Conservation (phyloP, 140 eudicot species). For the Senecio squalidus region DNA sequence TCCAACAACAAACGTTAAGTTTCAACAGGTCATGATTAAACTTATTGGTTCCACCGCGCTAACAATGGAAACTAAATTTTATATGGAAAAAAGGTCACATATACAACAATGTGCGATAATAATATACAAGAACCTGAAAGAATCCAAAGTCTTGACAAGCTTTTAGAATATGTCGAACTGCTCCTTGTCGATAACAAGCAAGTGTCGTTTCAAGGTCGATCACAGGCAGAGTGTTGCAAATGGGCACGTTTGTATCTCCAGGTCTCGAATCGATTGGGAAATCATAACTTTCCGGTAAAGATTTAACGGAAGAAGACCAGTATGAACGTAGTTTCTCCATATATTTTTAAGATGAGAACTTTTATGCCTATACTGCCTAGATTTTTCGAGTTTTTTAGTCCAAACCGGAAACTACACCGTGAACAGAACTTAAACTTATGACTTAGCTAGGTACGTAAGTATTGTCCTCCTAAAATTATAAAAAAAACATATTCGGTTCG, state of each 20-base stretch:
- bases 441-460: no score
- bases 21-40: no score
- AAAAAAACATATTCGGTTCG: no score
- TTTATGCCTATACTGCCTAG: background rate
- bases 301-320: constrained; percentile 25
- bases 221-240: constrained; percentile 25
- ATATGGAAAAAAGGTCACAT: no score
- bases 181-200: constrained; percentile 10
- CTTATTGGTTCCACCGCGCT: no score
- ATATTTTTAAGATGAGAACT: constrained; percentile 4
- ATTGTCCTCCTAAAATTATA: no score
- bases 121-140: constrained; percentile 25
- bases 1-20: no score
- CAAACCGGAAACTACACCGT: no score
- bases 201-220: constrained; percentile 24
- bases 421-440: no score
- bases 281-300: constrained; percentile 23
- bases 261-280: constrained; percentile 29
- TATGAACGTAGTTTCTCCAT: constrained; percentile 33
- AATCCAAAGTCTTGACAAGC: constrained; percentile 32
- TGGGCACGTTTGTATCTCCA: constrained; percentile 18
- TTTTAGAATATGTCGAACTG: constrained; percentile 28
- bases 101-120: no score
- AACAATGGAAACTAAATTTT: no score
- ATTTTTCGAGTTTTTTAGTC: no score